Evolutionary conservation across 768 basidiomycete genomes (phyloP), one percentile per base, ranked within the genome.

Genomic region (Daedaleopsis nitida): DNA sequence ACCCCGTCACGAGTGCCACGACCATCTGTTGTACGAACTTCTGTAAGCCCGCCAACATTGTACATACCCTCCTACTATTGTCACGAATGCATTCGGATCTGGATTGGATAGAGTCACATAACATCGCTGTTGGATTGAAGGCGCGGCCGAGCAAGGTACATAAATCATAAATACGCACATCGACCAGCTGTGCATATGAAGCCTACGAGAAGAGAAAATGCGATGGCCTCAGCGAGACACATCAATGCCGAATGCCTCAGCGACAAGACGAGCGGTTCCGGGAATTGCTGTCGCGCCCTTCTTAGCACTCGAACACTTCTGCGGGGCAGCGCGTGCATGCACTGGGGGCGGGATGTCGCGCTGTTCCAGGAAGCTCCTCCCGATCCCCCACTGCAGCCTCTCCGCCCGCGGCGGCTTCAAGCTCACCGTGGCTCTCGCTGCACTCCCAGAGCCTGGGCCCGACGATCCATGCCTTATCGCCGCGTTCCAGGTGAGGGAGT

Each of bases 161-260:
- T 55, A 44, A 27, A 12, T 55, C 14, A 55, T 55, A 44, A 35
- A 55, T 47, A 55, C 17, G 32, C 11, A 27, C 32, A 35, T 50
- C 49, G 23, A 19, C 21, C n/a, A 45, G 44, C 44, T 17, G 21
- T 21, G 44, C 44, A n/a, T 45, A 9, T 32, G 27, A 32, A 32
- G 27, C 27, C 44, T 0, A 7, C 37, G 23, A 39, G 52, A 39
- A 5, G 17, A 32, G 37, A 53, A 17, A 7, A n/a, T 3, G 32
- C 19, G n/a, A 38, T 21, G 17, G 3, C n/a, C 12, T 64, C 49
- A 60, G 12, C 47, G 58, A 54, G 39, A 52, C 23, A 64, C 3
- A 14, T 55, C 45, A 19, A 64, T 60, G 12, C 59, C 63, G 17
- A 64, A 64, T 12, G 59, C 48, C 43, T 64, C 51, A 7, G 63